These are phyloP conservation scores for Diaporthe sp. DNA, from an alignment of 2,329 filamentous ascomycete species.

Conservation along the genomic window DNA sequence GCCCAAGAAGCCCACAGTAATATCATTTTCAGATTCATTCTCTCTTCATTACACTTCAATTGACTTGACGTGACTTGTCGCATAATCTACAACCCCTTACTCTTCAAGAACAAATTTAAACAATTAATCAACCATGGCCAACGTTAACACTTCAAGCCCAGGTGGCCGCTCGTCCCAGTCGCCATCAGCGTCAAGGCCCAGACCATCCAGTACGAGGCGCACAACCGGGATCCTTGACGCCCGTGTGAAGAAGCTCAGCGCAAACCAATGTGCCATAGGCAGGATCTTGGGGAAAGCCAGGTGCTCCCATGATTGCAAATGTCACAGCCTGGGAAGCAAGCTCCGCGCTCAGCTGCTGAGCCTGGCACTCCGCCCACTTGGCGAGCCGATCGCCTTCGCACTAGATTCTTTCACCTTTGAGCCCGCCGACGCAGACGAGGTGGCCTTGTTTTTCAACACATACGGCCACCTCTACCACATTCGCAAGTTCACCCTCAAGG, in stretches of 20 bases:
- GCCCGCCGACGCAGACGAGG: background rate
- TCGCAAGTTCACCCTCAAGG: background rate
- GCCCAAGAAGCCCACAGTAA: background rate
- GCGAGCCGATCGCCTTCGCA: background rate
- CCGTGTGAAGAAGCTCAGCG: constrained; percentile 7
- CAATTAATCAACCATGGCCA: background rate
- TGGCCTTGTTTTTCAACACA: background rate
- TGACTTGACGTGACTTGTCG: constrained; percentile 10
- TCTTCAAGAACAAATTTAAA: background rate
- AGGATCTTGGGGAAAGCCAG: background rate
- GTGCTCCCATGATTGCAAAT: background rate
- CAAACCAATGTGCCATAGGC: background rate
- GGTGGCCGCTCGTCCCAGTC: background rate
- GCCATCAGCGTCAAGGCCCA: background rate
- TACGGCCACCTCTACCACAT: background rate
- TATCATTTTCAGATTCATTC: background rate
- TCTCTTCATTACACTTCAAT: background rate
- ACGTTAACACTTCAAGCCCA: background rate
- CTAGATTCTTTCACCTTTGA: background rate
- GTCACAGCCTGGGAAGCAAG: background rate
- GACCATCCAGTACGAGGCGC: background rate
- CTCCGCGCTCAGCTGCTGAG: background rate
- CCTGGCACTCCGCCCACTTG: background rate
- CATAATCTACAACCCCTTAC: background rate
- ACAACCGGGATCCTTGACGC: background rate